phyloP scores from a whole-genome alignment of 805 yeast species.

The Jamesozyma spencerorum region DNA sequence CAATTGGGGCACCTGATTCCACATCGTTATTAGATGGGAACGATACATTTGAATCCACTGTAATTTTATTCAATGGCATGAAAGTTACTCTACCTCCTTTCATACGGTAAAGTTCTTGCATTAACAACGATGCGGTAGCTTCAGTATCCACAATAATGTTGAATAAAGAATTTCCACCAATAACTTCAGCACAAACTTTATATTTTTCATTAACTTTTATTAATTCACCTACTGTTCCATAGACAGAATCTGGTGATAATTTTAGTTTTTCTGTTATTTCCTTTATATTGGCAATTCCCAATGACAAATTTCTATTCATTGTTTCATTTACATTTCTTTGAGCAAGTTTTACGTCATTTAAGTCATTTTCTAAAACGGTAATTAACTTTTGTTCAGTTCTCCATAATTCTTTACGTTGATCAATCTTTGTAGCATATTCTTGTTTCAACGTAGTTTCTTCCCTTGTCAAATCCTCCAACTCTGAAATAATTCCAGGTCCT shows the following conservation, averaged over 20 bases:
- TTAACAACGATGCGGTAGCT: slow-evolving; percentile 66
- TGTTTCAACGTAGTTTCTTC: slow-evolving; percentile 30
- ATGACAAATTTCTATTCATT: slow-evolving; percentile 61
- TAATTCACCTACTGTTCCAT: slow-evolving; percentile 80
- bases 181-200: slow-evolving; percentile 76
- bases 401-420: slow-evolving; percentile 67
- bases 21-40: slow-evolving; percentile 51
- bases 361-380: slow-evolving; percentile 46
- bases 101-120: slow-evolving; percentile 63
- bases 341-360: slow-evolving; percentile 46
- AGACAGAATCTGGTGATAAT: slow-evolving; percentile 47
- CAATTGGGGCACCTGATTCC: slow-evolving; percentile 26
- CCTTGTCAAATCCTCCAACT: slow-evolving; percentile 27
- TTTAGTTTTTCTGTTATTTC: slow-evolving; percentile 52
- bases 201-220: slow-evolving; percentile 75
- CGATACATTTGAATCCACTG: slow-evolving; percentile 28
- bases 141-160: slow-evolving; percentile 87
- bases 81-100: slow-evolving; percentile 82
- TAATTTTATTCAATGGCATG: slow-evolving; percentile 73
- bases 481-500: slow-evolving; percentile 28
- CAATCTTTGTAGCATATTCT: slow-evolving; percentile 40
- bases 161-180: slow-evolving; percentile 80
- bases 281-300: slow-evolving; percentile 62
- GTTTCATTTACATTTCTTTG: slow-evolving; percentile 58
- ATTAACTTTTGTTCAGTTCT: slow-evolving; percentile 62